phyloP scores from a whole-genome alignment of 192 early-diverging fungal species.

The Phlyctochytrium planicorne region DNA sequence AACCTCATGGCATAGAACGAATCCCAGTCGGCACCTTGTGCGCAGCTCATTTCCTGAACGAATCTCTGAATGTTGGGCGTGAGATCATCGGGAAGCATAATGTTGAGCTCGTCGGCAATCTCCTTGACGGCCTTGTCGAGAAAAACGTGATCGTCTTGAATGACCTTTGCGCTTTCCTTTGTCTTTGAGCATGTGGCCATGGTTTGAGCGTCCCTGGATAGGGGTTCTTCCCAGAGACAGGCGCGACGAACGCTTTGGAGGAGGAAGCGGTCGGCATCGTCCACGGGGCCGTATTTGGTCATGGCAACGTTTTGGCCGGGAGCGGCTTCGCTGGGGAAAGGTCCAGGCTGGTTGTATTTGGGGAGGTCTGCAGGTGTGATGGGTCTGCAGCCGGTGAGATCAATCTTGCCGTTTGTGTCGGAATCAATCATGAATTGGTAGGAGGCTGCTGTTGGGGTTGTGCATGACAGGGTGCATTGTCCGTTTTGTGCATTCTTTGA shows the following conservation, averaged over 20 bases:
- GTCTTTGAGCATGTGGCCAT: neutral
- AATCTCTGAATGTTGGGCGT: neutral
- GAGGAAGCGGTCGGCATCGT: neutral
- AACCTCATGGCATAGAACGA: neutral
- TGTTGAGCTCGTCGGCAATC: neutral
- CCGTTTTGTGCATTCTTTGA: neutral
- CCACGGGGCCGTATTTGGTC: neutral
- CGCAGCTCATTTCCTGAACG: neutral
- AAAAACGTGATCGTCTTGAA: neutral
- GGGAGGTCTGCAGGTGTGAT: neutral
- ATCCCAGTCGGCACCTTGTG: neutral
- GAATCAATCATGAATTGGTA: neutral
- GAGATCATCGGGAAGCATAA: neutral
- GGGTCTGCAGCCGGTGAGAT: neutral
- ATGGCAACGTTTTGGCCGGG: neutral
- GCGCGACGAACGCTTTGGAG: neutral
- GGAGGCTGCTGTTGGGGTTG: neutral
- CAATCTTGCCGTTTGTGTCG: neutral
- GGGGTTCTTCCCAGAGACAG: neutral
- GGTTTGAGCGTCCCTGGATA: neutral
- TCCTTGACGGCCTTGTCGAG: neutral
- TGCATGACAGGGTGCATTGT: neutral
- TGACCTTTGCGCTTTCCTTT: neutral
- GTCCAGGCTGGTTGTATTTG: neutral
- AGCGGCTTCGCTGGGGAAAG: neutral